Evolutionary conservation across 2,329 filamentous ascomycete species (phyloP).

Genomic region (Cladobotryum protrusum): DNA sequence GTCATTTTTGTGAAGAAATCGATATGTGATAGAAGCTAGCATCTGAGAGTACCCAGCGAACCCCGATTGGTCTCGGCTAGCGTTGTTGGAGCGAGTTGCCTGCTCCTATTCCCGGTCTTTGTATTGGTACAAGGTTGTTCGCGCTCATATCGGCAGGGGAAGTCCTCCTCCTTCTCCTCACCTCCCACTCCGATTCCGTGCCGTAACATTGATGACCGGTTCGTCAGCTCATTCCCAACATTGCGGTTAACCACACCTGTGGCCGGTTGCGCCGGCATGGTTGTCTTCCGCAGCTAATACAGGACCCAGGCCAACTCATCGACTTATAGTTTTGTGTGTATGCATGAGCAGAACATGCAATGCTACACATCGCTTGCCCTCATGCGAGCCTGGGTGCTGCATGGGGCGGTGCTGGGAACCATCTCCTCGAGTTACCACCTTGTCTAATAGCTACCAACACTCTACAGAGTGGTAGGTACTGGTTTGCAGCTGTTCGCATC

Average conservation of each 20-base stretch:
- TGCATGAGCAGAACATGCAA: neutral
- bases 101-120: neutral
- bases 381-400: neutral
- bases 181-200: too few species aligned
- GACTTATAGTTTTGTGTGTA: neutral
- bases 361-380: neutral
- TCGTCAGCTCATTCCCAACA: neutral
- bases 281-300: neutral
- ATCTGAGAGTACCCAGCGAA: conserved; percentile 1
- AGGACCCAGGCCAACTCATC: neutral
- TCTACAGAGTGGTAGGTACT: too few species aligned
- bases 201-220: neutral
- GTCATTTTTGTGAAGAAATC: conserved; percentile 10
- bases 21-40: conserved; percentile 13
- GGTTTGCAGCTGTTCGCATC: neutral
- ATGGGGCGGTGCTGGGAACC: neutral
- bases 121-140: neutral
- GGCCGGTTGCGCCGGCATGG: neutral
- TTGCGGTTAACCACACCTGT: neutral
- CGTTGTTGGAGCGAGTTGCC: neutral
- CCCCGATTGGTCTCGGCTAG: neutral
- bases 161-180: too few species aligned
- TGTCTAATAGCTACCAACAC: neutral
- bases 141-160: too few species aligned
- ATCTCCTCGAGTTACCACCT: neutral